A percentile compares a stretch with the other conserved stretches of the same genome.
These are phyloP conservation scores for Torrubiellomyces zombiae DNA, from an alignment of 2,329 filamentous ascomycete genomes.

Conservation along the genomic window DNA sequence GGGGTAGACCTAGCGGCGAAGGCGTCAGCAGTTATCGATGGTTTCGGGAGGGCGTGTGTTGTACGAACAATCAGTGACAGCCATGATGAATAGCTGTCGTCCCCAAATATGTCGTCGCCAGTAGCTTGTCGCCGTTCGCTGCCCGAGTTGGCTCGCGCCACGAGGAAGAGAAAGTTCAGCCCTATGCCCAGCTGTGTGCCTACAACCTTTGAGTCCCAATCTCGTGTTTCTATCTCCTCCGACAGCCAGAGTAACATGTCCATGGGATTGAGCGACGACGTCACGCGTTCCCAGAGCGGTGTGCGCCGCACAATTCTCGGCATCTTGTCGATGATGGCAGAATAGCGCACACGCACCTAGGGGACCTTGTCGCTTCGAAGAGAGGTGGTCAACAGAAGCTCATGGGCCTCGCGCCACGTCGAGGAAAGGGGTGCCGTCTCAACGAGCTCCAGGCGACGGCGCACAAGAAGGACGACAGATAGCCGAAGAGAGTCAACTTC, in stretches of 20 bases:
- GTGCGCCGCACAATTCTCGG: slow-evolving; percentile 70
- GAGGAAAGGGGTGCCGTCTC: too few relatives aligned
- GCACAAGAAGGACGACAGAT: too few relatives aligned
- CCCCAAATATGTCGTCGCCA: slow-evolving; percentile 77
- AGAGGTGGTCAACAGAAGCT: too few relatives aligned
- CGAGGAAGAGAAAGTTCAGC: slow-evolving; percentile 64
- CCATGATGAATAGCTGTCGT: slow-evolving; percentile 49
- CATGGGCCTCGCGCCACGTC: too few relatives aligned
- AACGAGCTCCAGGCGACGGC: too few relatives aligned
- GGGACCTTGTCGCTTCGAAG: too few relatives aligned
- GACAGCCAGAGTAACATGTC: slow-evolving; percentile 84
- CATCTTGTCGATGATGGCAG: slow-evolving; percentile 21
- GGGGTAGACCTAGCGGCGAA: slow-evolving; percentile 39
- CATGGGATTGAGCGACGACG: slow-evolving; percentile 65
- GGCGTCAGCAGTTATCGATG: slow-evolving; percentile 3
- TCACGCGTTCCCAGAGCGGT: slow-evolving; percentile 66
- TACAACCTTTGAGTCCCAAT: slow-evolving; percentile 73
- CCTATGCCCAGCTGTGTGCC: slow-evolving; percentile 58
- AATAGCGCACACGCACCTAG: too few relatives aligned
- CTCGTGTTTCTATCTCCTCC: slow-evolving; percentile 79
- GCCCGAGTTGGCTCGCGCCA: slow-evolving; percentile 65
- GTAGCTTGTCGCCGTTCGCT: slow-evolving; percentile 26
- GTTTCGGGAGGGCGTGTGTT: slow-evolving; percentile 5
- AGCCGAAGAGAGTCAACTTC: too few relatives aligned
- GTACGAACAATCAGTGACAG: slow-evolving; percentile 35